Evolutionary conservation across 2,329 filamentous ascomycete species (phyloP).

Genomic region (Cladosporium sp.): DNA sequence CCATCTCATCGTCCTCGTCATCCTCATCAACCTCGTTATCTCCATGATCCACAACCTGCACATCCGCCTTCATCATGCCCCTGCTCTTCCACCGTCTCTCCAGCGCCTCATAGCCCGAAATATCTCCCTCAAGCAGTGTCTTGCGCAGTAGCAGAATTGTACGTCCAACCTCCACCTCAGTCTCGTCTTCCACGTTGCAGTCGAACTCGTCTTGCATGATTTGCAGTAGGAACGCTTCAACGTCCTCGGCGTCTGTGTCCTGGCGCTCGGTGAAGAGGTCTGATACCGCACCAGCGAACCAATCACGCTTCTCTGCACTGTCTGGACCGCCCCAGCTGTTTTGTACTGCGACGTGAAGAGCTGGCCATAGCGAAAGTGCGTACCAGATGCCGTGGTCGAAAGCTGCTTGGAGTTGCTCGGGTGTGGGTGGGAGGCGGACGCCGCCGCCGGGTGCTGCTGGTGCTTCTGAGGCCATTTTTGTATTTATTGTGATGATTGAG

Average conservation of each 20-base stretch:
- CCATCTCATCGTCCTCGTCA: slow-evolving; percentile 53
- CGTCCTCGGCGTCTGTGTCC: slow-evolving; percentile 71
- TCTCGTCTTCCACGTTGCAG: slow-evolving; percentile 87
- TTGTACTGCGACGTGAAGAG: slow-evolving; percentile 81
- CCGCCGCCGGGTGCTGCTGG: slow-evolving; percentile 8
- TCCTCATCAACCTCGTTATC: slow-evolving; percentile 60
- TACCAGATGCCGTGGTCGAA: slow-evolving; percentile 87
- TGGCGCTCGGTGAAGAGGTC: slow-evolving; percentile 69
- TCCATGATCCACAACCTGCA: slow-evolving; percentile 61
- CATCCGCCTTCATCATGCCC: slow-evolving; percentile 58
- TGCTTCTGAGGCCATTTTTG: slow-evolving; percentile 10
- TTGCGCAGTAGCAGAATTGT: slow-evolving; percentile 69
- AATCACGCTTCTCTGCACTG: slow-evolving; percentile 86
- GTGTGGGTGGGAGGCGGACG: slow-evolving; percentile 25
- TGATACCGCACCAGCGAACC: slow-evolving; percentile 86
- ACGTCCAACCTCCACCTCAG: slow-evolving; percentile 70
- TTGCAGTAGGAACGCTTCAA: slow-evolving; percentile 83
- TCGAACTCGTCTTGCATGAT: slow-evolving; percentile 97
- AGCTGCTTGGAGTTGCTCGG: slow-evolving; percentile 34
- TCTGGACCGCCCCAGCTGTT: slow-evolving; percentile 87
- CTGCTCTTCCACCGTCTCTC: slow-evolving; percentile 74
- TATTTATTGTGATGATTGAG: not conserved
- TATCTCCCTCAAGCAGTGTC: slow-evolving; percentile 66
- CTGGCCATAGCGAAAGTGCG: slow-evolving; percentile 82
- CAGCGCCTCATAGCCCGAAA: slow-evolving; percentile 80